These are phyloP conservation scores for Lachnellula hyalina DNA, from an alignment of 2,329 filamentous ascomycete species.

Conservation along the genomic window DNA sequence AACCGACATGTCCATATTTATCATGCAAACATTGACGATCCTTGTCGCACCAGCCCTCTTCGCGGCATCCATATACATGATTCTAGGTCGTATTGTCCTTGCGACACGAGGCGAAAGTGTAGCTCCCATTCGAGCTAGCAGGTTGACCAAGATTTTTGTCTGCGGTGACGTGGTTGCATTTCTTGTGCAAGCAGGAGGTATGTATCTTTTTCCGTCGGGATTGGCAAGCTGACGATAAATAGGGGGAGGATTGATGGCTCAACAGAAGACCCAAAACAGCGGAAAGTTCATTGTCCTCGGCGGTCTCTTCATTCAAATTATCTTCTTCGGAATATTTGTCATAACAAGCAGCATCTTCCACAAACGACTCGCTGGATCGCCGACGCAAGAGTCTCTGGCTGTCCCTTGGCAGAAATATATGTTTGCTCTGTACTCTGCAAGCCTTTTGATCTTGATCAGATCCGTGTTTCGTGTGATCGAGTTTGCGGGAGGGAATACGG, in stretches of 20 bases:
- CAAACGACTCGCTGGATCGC: slow-evolving; percentile 4
- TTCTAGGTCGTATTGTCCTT: slow-evolving; percentile 36
- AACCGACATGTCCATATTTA: slow-evolving; percentile 29
- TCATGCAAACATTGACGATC: slow-evolving; percentile 34
- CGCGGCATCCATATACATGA: slow-evolving; percentile 38
- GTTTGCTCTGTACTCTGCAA: slow-evolving; percentile 36
- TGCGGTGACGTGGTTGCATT: slow-evolving; percentile 41
- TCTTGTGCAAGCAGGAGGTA: slow-evolving; percentile 35
- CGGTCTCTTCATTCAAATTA: slow-evolving; percentile 45
- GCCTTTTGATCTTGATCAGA: slow-evolving; percentile 42
- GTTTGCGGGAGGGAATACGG: slow-evolving; percentile 40
- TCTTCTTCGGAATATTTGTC: slow-evolving; percentile 48
- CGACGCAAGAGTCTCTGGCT: slow-evolving; percentile 4
- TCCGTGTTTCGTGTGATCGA: slow-evolving; percentile 45
- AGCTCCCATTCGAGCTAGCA: slow-evolving; percentile 31
- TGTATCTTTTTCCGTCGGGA: too few species aligned
- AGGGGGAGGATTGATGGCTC: slow-evolving; percentile 20
- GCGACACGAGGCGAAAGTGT: slow-evolving; percentile 33
- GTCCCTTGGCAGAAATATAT: slow-evolving; percentile 33
- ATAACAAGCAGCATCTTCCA: slow-evolving; percentile 17
- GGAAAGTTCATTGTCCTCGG: slow-evolving; percentile 41
- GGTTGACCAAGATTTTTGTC: slow-evolving; percentile 42
- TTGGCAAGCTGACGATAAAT: neutral
- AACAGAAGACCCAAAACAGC: slow-evolving; percentile 19
- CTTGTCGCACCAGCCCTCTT: slow-evolving; percentile 38